Evolutionary conservation across 208 protist species (phyloP), one percentile per base, ranked within the genome.

Genomic region (Tritrichomonas musculus): DNA sequence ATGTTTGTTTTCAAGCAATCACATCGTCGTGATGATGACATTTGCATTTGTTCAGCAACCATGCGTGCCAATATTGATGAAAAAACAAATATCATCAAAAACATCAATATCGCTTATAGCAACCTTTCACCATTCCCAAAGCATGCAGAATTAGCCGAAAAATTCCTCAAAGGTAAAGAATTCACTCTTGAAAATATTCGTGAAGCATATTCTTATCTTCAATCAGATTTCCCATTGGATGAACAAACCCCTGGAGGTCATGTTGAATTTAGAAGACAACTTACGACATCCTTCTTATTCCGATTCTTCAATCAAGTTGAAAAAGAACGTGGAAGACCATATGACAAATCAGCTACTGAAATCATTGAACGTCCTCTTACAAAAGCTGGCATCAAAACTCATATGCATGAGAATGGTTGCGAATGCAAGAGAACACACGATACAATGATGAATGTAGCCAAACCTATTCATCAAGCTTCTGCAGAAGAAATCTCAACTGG

Each of bases 1-100:
- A 53, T 96, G 27, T 50, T 95, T 49, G 93, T 95, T 30, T 97
- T 95, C 92, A 98, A 98, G 92, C 96, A 97, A 93, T 92, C 96
- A 0, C 93, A 96, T 64, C 92, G 97, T 0, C 94, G 95, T 73
- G 96, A 97, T 27, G 97, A 98, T 94, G 97, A 97, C 94, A 97
- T 98, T 94, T 96, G 96, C 30, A 97, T 98, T 55, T 96, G 97
- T 22, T 96, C 94, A 65, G 93, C 93, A 65, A 93, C 93, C 14
- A 94, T 97, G 82, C 93, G 92, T 64, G 53, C 93, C 30, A 73
- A 53, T 30, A 41, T 95, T 55, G 60, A 41, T 55, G n/a, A n/a
- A n/a, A 36, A 39, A 33, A 47, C 25, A 30, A 93, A 92, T 39
- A 92, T 3, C 4, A 94, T 96, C 41, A 82, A 93, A 49, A 92